Evolutionary conservation across 75 land plant species (phyloP).

Genomic region (Picea glauca): DNA sequence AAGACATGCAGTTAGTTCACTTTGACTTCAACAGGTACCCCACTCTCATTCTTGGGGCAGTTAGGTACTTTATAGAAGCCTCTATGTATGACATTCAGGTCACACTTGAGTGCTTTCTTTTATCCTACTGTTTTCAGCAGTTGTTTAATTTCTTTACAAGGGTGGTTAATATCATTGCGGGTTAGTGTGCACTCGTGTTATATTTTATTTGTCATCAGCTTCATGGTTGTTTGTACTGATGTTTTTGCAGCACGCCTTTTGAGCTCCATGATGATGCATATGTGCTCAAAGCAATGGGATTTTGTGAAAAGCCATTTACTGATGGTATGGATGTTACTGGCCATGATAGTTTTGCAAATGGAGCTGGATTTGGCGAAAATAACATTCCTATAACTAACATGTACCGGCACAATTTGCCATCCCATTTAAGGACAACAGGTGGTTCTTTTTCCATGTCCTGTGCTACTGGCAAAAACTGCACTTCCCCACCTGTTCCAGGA

Average conservation of each 20-base stretch:
- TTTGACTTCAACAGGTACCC: conserved; percentile 93
- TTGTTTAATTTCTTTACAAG: background rate
- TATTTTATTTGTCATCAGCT: background rate
- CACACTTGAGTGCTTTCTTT: background rate
- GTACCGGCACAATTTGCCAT: conserved; percentile 27
- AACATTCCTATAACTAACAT: conserved; percentile 17
- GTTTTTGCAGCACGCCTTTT: conserved; percentile 85
- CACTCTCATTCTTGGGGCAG: background rate
- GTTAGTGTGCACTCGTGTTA: background rate
- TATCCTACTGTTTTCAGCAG: too few species aligned
- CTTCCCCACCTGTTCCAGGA: conserved; percentile 77
- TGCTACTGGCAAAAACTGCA: conserved; percentile 37
- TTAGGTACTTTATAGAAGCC: background rate
- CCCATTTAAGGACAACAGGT: conserved; percentile 11
- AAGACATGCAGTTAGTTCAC: conserved; percentile 97
- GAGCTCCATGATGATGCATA: conserved; percentile 97
- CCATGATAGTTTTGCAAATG: conserved; percentile 29
- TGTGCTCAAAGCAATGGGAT: conserved; percentile 91
- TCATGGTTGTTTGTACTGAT: conserved; percentile 6
- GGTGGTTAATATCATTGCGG: background rate
- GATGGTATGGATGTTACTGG: conserved; percentile 24
- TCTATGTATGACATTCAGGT: background rate
- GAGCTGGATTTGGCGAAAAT: conserved; percentile 25
- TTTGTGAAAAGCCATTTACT: conserved; percentile 43
- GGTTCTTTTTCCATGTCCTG: conserved; percentile 14